Base-by-base conservation (phyloP, 192 early-diverging fungal genomes). In the Backusella psychrophila region DNA sequence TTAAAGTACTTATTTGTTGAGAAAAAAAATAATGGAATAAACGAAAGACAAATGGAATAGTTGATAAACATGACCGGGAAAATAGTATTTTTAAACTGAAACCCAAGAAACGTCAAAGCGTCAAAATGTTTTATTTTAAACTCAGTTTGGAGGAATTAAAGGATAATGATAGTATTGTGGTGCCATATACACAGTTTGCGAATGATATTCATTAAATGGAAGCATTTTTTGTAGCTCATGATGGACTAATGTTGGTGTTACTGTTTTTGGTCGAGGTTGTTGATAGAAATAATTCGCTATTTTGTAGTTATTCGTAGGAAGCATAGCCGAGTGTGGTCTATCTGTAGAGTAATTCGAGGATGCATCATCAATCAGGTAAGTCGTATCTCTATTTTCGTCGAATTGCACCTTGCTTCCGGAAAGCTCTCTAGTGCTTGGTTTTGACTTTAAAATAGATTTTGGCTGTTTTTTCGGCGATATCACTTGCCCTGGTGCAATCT, bases 71-170 rank as follows among this genome's bases (percentile, higher is more conserved):
- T 59, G 11, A 26, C 21, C n/a, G 21, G 53, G 23, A 26, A 59
- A 26, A 26, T 59, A 59, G 53, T 59, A 59, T 59, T 59, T 53
- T 59, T 59, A 59, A 59, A 59, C 53, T 59, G 53, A 59, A 59
- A 59, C 56, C 56, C 12, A 63, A 63, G 56, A 63, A 63, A 63
- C 56, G 56, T 63, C 56, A 63, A 63, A 63, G 56, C 56, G 23
- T 63, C 23, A 63, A 63, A 29, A 63, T 0, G 2, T 63, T 59
- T 14, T 63, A 63, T 63, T 63, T 63, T 29, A 63, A 63, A 63
- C 7, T 63, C 56, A 63, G 56, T 23, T 63, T 8, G 21, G 11
- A 12, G 9, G 56, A 63, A 63, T 63, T 29, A 63, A 63, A 14
- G 56, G 23, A 12, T 63, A 49, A 1, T 6, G 7, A 63, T 63